phyloP scores from a whole-genome alignment of 495 filamentous ascomycete genomes.

The Hypoxylon intermedium region DNA sequence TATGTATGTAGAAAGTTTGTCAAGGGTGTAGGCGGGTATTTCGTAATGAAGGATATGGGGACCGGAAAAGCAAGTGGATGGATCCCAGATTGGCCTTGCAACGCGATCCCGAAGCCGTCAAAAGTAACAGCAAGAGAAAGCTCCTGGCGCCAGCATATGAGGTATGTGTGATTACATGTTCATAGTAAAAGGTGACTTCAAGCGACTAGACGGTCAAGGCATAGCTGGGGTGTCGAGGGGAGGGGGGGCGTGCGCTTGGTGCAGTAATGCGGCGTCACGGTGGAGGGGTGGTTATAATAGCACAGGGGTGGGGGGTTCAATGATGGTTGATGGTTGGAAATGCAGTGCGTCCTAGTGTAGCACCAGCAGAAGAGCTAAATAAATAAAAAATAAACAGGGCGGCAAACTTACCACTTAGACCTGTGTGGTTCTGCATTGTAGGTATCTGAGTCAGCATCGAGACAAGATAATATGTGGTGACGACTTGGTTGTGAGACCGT shows the following conservation, averaged over 20 bases:
- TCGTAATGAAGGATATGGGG: slow-evolving; percentile 37
- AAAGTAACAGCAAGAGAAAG: slow-evolving; percentile 37
- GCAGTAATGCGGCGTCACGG: slow-evolving; percentile 36
- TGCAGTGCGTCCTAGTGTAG: slow-evolving; percentile 14
- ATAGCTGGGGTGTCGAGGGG: slow-evolving; percentile 17
- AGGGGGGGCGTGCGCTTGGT: slow-evolving; percentile 22
- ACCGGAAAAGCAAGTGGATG: slow-evolving; percentile 39
- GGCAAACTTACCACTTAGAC: slow-evolving; percentile 31
- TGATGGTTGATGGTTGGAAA: slow-evolving; percentile 23
- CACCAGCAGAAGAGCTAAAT: slow-evolving; percentile 16
- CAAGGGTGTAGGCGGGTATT: slow-evolving; percentile 39
- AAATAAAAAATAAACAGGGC: slow-evolving; percentile 23
- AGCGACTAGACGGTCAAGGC: slow-evolving; percentile 43
- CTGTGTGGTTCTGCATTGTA: slow-evolving; percentile 35
- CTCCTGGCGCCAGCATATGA: slow-evolving; percentile 43
- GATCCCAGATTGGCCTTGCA: slow-evolving; percentile 42
- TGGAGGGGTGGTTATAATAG: slow-evolving; percentile 27
- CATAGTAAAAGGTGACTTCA: slow-evolving; percentile 38
- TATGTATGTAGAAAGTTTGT: slow-evolving; percentile 37
- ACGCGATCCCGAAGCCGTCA: slow-evolving; percentile 39
- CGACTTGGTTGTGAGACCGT: slow-evolving; percentile 24
- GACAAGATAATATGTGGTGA: slow-evolving; percentile 13
- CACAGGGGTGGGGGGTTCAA: slow-evolving; percentile 17
- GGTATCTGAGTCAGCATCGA: slow-evolving; percentile 38
- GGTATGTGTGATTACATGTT: slow-evolving; percentile 47